Evolutionary conservation across 2,329 filamentous ascomycete genomes (phyloP).

Genomic region (Xylaria multiplex): DNA sequence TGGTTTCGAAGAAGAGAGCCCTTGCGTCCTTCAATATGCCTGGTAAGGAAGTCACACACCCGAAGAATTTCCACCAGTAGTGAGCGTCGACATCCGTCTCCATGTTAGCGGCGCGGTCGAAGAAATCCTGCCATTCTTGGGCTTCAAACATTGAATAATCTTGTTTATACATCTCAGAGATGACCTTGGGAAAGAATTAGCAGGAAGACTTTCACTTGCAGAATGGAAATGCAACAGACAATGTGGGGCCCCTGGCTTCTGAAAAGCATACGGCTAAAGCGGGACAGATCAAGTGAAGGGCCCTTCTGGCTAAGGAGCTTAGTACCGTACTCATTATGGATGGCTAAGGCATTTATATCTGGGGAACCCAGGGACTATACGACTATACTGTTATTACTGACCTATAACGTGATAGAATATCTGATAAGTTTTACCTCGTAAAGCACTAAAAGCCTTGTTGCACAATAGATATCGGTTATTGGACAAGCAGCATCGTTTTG

Average conservation of each 20-base stretch:
- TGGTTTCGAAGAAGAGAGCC: background rate
- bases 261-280: background rate
- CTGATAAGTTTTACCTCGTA: background rate
- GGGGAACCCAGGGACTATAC: background rate
- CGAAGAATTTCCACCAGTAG: background rate
- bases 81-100: background rate
- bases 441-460: background rate
- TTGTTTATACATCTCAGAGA: background rate
- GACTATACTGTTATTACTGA: background rate
- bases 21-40: constrained; percentile 5
- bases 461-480: background rate
- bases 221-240: background rate
- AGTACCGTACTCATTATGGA: background rate
- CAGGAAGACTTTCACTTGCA: background rate
- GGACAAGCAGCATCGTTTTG: background rate
- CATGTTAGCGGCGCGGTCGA: background rate
- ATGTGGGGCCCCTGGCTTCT: constrained; percentile 1
- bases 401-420: background rate
- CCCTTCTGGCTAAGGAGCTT: background rate
- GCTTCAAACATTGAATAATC: constrained; percentile 4
- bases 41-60: background rate
- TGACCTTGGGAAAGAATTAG: background rate
- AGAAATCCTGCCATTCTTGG: constrained; percentile 1
- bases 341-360: background rate
- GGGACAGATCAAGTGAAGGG: background rate